Percentiles rank a stretch among this genome's conserved stretches.
Conservation (phyloP, 2,329 filamentous ascomycete species). For the Massarina eburnea region DNA sequence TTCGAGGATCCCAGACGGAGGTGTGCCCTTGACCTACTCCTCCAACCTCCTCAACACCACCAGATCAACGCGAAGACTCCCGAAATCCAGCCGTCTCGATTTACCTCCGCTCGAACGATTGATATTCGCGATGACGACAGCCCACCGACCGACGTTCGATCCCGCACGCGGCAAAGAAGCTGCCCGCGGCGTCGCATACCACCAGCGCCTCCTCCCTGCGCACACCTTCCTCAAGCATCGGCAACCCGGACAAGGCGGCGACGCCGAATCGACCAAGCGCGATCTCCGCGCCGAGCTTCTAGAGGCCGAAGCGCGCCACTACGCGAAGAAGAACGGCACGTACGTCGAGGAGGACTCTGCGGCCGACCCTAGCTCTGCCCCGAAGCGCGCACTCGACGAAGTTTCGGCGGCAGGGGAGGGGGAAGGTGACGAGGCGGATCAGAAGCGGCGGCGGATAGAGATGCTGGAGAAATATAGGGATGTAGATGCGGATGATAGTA, state of each 20-base stretch:
- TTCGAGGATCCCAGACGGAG: background rate
- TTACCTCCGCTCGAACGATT: background rate
- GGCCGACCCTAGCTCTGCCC: constrained; percentile 43
- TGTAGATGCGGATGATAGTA: constrained; percentile 75
- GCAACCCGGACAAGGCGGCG: constrained; percentile 86
- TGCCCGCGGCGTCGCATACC: constrained; percentile 88
- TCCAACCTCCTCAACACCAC: constrained; percentile 7
- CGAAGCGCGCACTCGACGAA: constrained; percentile 67
- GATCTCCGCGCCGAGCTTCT: constrained; percentile 90
- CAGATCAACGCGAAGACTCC: constrained; percentile 30
- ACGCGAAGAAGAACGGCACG: constrained; percentile 77
- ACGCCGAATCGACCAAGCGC: constrained; percentile 67
- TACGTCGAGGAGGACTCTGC: constrained; percentile 51
- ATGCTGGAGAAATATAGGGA: constrained; percentile 87
- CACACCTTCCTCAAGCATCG: constrained; percentile 85
- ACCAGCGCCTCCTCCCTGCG: constrained; percentile 91
- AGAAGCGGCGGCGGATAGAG: constrained; percentile 71
- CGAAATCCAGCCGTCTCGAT: constrained; percentile 19
- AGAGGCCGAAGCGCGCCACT: constrained; percentile 83
- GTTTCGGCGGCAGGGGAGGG: constrained; percentile 45
- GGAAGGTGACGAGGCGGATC: constrained; percentile 70
- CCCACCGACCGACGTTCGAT: constrained; percentile 90
- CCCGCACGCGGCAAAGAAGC: constrained; percentile 95
- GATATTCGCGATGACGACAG: constrained; percentile 50
- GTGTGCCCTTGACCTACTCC: constrained; percentile 4